Percentiles rank a stretch among this genome's conserved stretches.
Evolutionary conservation across 2,329 filamentous ascomycete genomes (phyloP).

Genomic region (Westerdykella ornata): DNA sequence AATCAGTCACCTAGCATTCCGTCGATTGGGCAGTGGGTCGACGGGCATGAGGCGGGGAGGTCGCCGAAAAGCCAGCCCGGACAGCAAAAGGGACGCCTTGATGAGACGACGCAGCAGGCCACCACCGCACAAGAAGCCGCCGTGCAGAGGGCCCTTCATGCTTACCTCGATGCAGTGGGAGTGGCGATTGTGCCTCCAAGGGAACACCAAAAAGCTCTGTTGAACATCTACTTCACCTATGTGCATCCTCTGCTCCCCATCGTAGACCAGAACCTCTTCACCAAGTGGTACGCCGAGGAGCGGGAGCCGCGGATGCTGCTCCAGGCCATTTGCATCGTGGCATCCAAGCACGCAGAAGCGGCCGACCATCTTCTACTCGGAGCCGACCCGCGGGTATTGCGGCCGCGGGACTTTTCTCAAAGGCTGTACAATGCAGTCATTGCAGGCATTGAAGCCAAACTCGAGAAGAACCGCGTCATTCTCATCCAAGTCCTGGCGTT

Average conservation of each 20-base stretch:
- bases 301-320: constrained; percentile 36
- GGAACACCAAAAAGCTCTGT: constrained; percentile 33
- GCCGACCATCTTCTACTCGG: constrained; percentile 36
- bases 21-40: constrained; percentile 34
- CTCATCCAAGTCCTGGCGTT: constrained; percentile 44
- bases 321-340: constrained; percentile 45
- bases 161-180: constrained; percentile 35
- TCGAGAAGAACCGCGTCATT: constrained; percentile 42
- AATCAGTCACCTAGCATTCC: constrained; percentile 24
- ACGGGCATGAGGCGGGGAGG: constrained; percentile 22
- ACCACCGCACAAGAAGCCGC: constrained; percentile 23
- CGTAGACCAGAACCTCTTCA: constrained; percentile 41
- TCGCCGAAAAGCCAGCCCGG: constrained; percentile 18
- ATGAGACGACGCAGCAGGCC: constrained; percentile 27
- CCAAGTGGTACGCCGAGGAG: constrained; percentile 31
- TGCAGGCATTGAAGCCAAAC: constrained; percentile 37
- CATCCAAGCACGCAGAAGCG: constrained; percentile 44
- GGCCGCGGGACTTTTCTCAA: constrained; percentile 42
- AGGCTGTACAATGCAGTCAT: constrained; percentile 41
- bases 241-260: constrained; percentile 45
- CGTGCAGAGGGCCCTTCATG: constrained; percentile 29
- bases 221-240: constrained; percentile 43
- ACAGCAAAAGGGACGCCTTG: constrained; percentile 18
- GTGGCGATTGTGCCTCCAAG: constrained; percentile 31
- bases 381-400: constrained; percentile 28